Conservation (phyloP, 345 rosid species). For the Hibiscus trionum region DNA sequence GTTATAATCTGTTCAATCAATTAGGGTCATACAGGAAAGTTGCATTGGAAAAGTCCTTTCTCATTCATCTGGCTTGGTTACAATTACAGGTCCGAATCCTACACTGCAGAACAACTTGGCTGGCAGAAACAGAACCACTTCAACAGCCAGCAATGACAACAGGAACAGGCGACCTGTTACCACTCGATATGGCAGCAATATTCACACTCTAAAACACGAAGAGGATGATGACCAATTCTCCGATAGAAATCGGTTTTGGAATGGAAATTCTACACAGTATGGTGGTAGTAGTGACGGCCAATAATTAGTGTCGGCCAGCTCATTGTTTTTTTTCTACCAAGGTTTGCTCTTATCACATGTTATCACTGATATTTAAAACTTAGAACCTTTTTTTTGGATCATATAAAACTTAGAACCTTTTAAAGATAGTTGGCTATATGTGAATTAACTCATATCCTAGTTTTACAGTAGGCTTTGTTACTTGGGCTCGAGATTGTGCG, state of each 20-base stretch:
- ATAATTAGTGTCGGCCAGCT: not conserved
- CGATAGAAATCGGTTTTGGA: not conserved
- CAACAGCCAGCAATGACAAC: not conserved
- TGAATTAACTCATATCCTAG: not conserved
- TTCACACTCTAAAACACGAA: not conserved
- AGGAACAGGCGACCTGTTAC: not conserved
- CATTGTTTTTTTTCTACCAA: not conserved
- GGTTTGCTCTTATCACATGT: not conserved
- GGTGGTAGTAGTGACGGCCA: not conserved
- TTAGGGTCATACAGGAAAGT: not conserved
- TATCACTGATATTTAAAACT: no score
- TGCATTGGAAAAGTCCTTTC: not conserved
- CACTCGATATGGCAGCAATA: not conserved
- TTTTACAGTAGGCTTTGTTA: not conserved
- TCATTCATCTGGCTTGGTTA: not conserved
- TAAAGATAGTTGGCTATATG: not conserved
- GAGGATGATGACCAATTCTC: not conserved
- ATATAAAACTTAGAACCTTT: not conserved
- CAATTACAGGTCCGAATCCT: constrained; percentile 2
- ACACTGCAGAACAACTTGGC: not conserved
- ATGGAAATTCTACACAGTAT: constrained; percentile 4
- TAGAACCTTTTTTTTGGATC: not conserved
- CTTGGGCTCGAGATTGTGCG: no score
- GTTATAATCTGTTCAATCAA: not conserved
- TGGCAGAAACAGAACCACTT: not conserved